These are phyloP conservation scores for Furcasterigmium sp. DNA, from an alignment of 2,329 filamentous ascomycete species.

Conservation along the genomic window DNA sequence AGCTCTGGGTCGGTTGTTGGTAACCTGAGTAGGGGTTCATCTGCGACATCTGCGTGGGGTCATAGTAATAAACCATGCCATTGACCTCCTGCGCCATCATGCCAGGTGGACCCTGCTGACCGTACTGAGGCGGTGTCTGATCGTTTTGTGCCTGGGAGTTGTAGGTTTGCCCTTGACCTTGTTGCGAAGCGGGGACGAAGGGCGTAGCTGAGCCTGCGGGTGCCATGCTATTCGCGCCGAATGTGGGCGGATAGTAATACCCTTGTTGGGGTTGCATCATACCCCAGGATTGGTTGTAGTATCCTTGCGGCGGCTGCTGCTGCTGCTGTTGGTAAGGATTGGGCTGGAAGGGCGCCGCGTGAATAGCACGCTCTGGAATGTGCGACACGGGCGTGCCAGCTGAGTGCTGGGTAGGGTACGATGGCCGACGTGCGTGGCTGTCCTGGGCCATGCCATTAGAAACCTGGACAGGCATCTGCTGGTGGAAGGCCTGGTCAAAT, in stretches of 20 bases:
- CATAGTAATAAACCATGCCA: slow-evolving; percentile 94
- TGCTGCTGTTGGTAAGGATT: slow-evolving; percentile 43
- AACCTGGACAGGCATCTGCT: slow-evolving; percentile 81
- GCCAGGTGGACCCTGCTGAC: slow-evolving; percentile 48
- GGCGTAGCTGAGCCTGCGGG: slow-evolving; percentile 38
- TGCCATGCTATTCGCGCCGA: slow-evolving; percentile 19
- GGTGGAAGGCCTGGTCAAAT: slow-evolving; percentile 89
- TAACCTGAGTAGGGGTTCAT: slow-evolving; percentile 50
- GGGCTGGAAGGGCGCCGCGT: slow-evolving; percentile 85
- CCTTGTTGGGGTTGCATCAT: slow-evolving; percentile 46
- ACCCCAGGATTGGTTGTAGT: slow-evolving; percentile 52
- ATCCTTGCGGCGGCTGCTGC: slow-evolving; percentile 42
- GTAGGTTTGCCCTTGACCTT: slow-evolving; percentile 33
- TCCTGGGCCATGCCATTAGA: slow-evolving; percentile 51
- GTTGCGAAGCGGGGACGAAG: slow-evolving; percentile 53
- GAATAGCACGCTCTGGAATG: slow-evolving; percentile 87
- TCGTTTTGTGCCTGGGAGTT: slow-evolving; percentile 34
- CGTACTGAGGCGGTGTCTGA: slow-evolving; percentile 25
- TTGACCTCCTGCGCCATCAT: slow-evolving; percentile 81
- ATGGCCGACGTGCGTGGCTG: slow-evolving; percentile 60
- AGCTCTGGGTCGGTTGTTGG: slow-evolving; percentile 18
- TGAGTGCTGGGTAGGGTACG: slow-evolving; percentile 65
- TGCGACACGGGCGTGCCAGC: slow-evolving; percentile 81
- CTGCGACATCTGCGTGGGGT: slow-evolving; percentile 63
- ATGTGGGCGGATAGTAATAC: slow-evolving; percentile 47